These are phyloP conservation scores for Entamoeba histolytica DNA, from an alignment of 208 protist genomes.

Conservation along the genomic window DNA sequence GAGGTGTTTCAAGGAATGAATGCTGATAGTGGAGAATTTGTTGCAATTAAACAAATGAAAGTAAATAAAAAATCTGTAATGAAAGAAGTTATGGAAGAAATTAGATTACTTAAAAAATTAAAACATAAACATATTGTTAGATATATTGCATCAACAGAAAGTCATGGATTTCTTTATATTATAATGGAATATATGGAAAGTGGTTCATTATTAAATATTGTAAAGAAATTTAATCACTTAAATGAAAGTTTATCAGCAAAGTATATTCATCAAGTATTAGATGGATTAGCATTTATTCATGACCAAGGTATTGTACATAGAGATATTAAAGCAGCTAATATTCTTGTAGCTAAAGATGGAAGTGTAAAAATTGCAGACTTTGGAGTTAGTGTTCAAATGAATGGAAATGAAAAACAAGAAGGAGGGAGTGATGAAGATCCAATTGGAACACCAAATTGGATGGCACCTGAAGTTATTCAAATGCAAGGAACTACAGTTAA, in stretches of 20 bases:
- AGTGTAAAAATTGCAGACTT: conserved; percentile 23
- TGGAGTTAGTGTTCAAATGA: conserved; percentile 4
- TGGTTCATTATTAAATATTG: background rate
- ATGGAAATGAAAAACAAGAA: conserved; percentile 14
- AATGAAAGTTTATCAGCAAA: background rate
- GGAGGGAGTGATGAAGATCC: conserved; percentile 45
- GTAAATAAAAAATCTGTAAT: background rate
- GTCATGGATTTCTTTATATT: background rate
- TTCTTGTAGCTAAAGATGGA: conserved; percentile 2
- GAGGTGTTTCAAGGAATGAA: conserved; percentile 4
- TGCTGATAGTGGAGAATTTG: background rate
- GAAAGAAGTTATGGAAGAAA: background rate
- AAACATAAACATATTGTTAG: background rate
- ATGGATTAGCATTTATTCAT: conserved; percentile 13
- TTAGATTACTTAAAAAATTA: background rate
- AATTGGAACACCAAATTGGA: conserved; percentile 12
- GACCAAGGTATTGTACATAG: conserved; percentile 7
- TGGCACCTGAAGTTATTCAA: conserved; percentile 14
- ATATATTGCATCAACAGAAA: background rate
- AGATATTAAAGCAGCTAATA: conserved; percentile 19
- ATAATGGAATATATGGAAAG: conserved; percentile 7
- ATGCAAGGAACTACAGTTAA: background rate
- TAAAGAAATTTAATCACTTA: conserved; percentile 1
- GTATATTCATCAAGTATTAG: conserved; percentile 1
- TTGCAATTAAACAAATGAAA: conserved; percentile 17